These are phyloP conservation scores for Hygrocybe coccinea DNA, from an alignment of 768 basidiomycete species.

Conservation along the genomic window DNA sequence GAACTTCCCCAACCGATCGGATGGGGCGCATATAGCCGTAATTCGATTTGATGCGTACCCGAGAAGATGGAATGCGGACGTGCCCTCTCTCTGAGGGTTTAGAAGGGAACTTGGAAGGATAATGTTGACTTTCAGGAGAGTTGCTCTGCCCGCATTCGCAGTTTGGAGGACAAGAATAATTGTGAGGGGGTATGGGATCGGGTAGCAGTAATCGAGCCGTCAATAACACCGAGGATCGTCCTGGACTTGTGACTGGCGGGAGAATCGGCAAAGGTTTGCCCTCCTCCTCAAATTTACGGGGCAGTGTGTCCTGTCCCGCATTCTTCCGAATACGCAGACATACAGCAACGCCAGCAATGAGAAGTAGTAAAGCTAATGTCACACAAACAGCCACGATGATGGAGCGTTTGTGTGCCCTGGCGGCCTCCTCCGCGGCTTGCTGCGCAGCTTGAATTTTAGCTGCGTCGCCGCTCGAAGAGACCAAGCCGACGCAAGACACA, in stretches of 20 bases:
- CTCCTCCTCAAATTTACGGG: constrained; percentile 11
- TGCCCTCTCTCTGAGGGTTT: not conserved
- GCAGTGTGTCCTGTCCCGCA: constrained; percentile 6
- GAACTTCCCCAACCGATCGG: constrained; percentile 1
- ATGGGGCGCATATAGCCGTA: constrained; percentile 15
- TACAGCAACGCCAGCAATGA: constrained; percentile 19
- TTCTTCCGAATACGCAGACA: constrained; percentile 14
- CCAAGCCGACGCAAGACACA: constrained; percentile 26
- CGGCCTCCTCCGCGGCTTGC: constrained; percentile 14
- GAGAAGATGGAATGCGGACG: constrained; percentile 14
- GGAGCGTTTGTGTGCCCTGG: constrained; percentile 14
- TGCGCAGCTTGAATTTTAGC: constrained; percentile 14
- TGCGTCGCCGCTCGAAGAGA: constrained; percentile 22
- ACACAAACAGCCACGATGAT: constrained; percentile 29
- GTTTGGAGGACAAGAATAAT: not conserved
- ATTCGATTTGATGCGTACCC: constrained; percentile 15
- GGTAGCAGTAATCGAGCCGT: not conserved
- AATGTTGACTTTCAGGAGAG: constrained; percentile 4
- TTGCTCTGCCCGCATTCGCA: not conserved
- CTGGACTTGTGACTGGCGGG: not conserved
- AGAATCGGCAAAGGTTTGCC: not conserved
- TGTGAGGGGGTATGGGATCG: not conserved
- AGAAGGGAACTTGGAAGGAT: not conserved
- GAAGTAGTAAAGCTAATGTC: constrained; percentile 26
- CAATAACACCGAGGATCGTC: not conserved